These are phyloP conservation scores for Sanghuangporus weigelae DNA, from an alignment of 1,284 basidiomycete species.

Conservation along the genomic window DNA sequence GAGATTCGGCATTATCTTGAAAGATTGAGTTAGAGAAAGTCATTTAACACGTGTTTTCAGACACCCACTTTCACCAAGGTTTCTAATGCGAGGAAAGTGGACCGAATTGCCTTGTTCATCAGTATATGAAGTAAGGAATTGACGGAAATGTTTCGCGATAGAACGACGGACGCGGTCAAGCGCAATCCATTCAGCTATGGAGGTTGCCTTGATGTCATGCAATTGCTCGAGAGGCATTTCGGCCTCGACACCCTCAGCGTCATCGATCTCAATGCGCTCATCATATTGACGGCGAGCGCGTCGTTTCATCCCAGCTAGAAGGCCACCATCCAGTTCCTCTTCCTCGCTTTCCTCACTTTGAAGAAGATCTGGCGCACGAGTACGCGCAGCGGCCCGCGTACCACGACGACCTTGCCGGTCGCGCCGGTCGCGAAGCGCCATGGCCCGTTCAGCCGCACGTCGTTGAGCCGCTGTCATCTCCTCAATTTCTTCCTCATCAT, in stretches of 20 bases:
- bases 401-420: slow-evolving; percentile 63
- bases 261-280: slow-evolving; percentile 80
- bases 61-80: slow-evolving; percentile 87
- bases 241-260: slow-evolving; percentile 82
- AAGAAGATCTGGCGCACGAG: slow-evolving; percentile 80
- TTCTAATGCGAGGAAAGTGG: slow-evolving; percentile 91
- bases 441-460: slow-evolving; percentile 81
- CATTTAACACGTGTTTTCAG: not conserved
- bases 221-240: slow-evolving; percentile 95
- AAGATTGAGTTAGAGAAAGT: slow-evolving; percentile 10
- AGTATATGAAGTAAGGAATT: slow-evolving; percentile 94
- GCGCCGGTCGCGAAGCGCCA: slow-evolving; percentile 84
- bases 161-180: slow-evolving; percentile 87
- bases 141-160: slow-evolving; percentile 89
- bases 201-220: slow-evolving; percentile 95
- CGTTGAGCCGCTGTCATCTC: slow-evolving; percentile 72
- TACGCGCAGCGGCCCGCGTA: slow-evolving; percentile 66
- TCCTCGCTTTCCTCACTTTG: slow-evolving; percentile 57
- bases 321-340: slow-evolving; percentile 52
- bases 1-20: slow-evolving; percentile 90
- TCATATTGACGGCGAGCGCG: slow-evolving; percentile 84
- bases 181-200: slow-evolving; percentile 96
- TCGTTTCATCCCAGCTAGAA: slow-evolving; percentile 65
- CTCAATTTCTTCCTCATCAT: slow-evolving; percentile 78
- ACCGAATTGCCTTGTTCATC: slow-evolving; percentile 90